Percentiles rank a stretch among this genome's conserved stretches.
phyloP scores from a whole-genome alignment of 1,284 basidiomycete genomes.

The Agroathelia rolfsii region DNA sequence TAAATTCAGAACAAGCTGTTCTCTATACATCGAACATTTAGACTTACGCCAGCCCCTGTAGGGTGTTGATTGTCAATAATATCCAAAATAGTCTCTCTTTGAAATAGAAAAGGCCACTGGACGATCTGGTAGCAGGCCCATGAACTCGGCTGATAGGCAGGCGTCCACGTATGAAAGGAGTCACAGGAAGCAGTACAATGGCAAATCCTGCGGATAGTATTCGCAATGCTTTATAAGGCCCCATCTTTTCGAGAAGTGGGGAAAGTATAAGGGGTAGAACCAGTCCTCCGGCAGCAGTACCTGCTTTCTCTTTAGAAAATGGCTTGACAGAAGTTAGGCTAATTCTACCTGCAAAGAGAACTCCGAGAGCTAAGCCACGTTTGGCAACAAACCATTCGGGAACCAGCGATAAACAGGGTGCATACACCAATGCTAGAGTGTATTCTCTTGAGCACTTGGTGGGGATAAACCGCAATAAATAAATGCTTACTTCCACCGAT shows the following conservation, averaged over 20 bases:
- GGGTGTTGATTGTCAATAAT: constrained; percentile 22
- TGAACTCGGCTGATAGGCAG: constrained; percentile 20
- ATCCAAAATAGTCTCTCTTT: constrained; percentile 20
- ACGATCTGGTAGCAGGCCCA: constrained; percentile 13
- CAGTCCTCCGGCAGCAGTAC: constrained; percentile 26
- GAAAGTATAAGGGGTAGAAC: constrained; percentile 26
- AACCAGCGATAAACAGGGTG: constrained; percentile 26
- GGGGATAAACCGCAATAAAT: neutral
- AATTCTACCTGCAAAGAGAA: constrained; percentile 28
- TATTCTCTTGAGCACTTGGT: neutral
- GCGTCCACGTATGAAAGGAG: constrained; percentile 25
- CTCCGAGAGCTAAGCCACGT: constrained; percentile 30
- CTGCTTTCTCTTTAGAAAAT: constrained; percentile 9
- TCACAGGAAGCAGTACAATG: constrained; percentile 15
- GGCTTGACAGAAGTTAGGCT: neutral
- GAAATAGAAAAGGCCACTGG: constrained; percentile 15
- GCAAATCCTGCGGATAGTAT: constrained; percentile 20
- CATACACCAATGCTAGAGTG: constrained; percentile 23
- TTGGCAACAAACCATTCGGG: constrained; percentile 33
- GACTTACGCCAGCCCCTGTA: constrained; percentile 27
- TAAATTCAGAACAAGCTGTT: too few species aligned
- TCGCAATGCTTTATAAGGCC: constrained; percentile 19
- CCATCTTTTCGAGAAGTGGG: constrained; percentile 18
- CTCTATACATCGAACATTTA: too few species aligned
- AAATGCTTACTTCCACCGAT: constrained; percentile 24